Base-by-base conservation (phyloP, 345 rosid genomes). In the Psidium guajava region DNA sequence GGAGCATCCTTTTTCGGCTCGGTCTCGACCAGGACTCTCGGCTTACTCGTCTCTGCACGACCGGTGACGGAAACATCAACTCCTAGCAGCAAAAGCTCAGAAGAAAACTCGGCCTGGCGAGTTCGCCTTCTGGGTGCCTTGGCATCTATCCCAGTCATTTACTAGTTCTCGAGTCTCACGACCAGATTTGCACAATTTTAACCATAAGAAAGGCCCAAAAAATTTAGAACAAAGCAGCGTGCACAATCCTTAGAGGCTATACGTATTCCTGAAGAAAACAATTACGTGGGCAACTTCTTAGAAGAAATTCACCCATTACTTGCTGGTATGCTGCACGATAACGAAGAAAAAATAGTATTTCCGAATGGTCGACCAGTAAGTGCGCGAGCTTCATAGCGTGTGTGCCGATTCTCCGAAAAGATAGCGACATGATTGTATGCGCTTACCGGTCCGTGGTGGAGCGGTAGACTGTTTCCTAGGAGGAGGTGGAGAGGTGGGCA, bases 21-120 rank as follows among this genome's bases (percentile, higher is more conserved):
- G 22, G 83, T 21, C 32, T 58, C 88, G 10, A 73, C 61, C 6
- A 64, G 54, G n/a, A 69, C 27, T 69, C 25, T 89, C 54, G 85
- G 54, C 64, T 57, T 89, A 44, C 32, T 82, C 86, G 55, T 84
- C 55, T 86, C 91, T 92, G 89, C 56, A 57, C 13, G 25, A 83
- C 21, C 47, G 84, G 14, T 9, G 50, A 14, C 8, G n/a, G 11
- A 59, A 54, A 74, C 25, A 40, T 16, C 27, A 42, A 59, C 25
- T n/a, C 50, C 80, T 18, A 20, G 36, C 47, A 9, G 80, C 80
- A 69, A 36, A 36, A 69, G 36, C 80, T 21, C 47, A 18, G 18
- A 18, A 69, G 44, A 69, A 53, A 69, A 69, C 80, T 69, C 25
- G 13, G 80, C 80, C 80, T 69, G 16, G 25, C 5, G 24, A 36